Evolutionary conservation across 805 yeast species (phyloP), one percentile per base, ranked within the genome.

Genomic region (Millerago galiae): DNA sequence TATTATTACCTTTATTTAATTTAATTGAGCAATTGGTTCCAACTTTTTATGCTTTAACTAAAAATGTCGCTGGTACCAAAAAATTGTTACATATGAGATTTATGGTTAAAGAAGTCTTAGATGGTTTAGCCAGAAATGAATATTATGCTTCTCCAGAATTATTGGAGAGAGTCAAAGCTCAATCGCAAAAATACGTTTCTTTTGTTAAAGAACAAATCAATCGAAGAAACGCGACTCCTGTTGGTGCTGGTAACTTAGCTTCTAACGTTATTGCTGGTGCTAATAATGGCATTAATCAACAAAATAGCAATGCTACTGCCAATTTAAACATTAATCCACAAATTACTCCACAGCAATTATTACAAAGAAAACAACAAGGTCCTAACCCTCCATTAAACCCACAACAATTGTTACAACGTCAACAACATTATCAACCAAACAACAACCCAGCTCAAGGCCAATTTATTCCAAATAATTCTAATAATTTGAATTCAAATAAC

Each of bases 1-100:
- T 76, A 26, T 69, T 84, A 27, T 59, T 65, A 27, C 52, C 68
- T 15, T 71, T 83, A 49, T 78, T 75, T 60, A 71, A 79, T 30
- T 74, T 81, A 48, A 82, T 83, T 14, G 95, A 87, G 56, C 81
- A 81, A 46, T 69, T 88, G 34, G 77, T 86, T 33, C 88, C 95
- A 30, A 80, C 84, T 55, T 86, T 85, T 54, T 88, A 76, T 56
- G 74, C 83, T 45, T 68, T 86, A 46, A 83, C 95, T 1, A 79
- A 81, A 52, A 84, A 83, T 59, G 74, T 71, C 38, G 85, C 80
- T 38, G 90, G 86, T 9, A 83, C 95, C 2, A 79, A 77, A 54
- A 75, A 85, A 51, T 73, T 89, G 45, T 71, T 89, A 46, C 90
- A 84, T 57, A 77, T 85, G 71, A 81, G 87, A 61, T 73, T 79